Evolutionary conservation across 371 early-diverging fungal genomes (phyloP).

Genomic region (Haplosporangium sp.): DNA sequence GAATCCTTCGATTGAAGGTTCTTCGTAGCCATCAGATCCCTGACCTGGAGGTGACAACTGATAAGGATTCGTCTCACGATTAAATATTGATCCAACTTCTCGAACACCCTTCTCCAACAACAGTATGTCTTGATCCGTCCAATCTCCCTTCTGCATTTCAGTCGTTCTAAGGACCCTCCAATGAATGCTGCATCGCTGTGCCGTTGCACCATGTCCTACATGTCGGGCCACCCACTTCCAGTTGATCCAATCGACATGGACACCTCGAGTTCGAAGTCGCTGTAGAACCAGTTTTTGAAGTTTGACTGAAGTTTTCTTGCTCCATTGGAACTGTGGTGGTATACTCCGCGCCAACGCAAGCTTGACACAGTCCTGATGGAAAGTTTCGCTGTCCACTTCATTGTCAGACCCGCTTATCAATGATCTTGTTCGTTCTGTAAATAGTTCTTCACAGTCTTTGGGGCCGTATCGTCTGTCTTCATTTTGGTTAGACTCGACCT

Average conservation of each 20-base stretch:
- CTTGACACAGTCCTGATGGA: slow-evolving; percentile 22
- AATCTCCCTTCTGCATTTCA: slow-evolving; percentile 16
- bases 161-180: slow-evolving; percentile 33
- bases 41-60: neutral
- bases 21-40: neutral
- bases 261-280: slow-evolving; percentile 45
- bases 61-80: neutral
- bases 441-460: slow-evolving; percentile 28
- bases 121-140: slow-evolving; percentile 39
- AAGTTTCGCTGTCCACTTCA: slow-evolving; percentile 2
- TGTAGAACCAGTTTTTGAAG: slow-evolving; percentile 47
- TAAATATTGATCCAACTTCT: slow-evolving; percentile 29
- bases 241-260: slow-evolving; percentile 51
- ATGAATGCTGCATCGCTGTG: slow-evolving; percentile 28
- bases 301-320: slow-evolving; percentile 40
- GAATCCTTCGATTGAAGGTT: slow-evolving; percentile 15
- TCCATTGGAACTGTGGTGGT: slow-evolving; percentile 30
- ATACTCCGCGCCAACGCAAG: slow-evolving; percentile 26
- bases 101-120: slow-evolving; percentile 44
- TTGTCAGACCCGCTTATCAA: neutral
- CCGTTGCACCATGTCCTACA: slow-evolving; percentile 31
- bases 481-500: too few species aligned
- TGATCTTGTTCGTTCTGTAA: slow-evolving; percentile 9
- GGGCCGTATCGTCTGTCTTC: neutral
- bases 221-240: slow-evolving; percentile 55